Percentiles rank a stretch among this genome's conserved stretches.
Conservation (phyloP, 345 rosid species). For the Lepidium aucheri region DNA sequence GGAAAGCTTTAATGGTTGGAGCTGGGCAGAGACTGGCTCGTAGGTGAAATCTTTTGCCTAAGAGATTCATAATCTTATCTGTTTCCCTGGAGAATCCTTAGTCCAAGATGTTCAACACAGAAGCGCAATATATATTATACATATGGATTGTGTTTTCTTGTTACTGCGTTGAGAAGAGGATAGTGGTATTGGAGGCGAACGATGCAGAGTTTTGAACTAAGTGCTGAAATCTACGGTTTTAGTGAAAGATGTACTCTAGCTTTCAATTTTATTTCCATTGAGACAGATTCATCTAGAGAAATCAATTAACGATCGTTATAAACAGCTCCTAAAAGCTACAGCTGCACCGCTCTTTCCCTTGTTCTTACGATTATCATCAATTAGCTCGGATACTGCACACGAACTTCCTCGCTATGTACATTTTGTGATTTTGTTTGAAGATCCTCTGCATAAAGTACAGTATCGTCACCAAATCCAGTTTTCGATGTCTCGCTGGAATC, state of each 20-base stretch:
- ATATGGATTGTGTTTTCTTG: not conserved
- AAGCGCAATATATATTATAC: not conserved
- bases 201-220: not conserved
- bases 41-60: constrained; percentile 36
- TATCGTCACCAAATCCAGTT: not conserved
- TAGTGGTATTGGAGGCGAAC: not conserved
- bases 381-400: not conserved
- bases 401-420: not conserved
- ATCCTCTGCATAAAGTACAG: not conserved
- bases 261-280: not conserved
- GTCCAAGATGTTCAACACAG: not conserved
- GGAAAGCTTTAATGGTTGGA: constrained; percentile 65
- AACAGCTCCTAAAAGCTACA: not conserved
- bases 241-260: not conserved
- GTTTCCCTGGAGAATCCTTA: not conserved
- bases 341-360: not conserved
- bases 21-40: constrained; percentile 75
- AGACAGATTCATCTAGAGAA: not conserved
- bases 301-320: not conserved
- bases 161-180: not conserved
- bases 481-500: constrained; percentile 7
- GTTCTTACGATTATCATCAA: not conserved
- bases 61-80: not conserved
- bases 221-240: not conserved
- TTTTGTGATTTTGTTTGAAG: not conserved